These are phyloP conservation scores for Collybia sp. DNA, from an alignment of 768 basidiomycete genomes.

Conservation along the genomic window DNA sequence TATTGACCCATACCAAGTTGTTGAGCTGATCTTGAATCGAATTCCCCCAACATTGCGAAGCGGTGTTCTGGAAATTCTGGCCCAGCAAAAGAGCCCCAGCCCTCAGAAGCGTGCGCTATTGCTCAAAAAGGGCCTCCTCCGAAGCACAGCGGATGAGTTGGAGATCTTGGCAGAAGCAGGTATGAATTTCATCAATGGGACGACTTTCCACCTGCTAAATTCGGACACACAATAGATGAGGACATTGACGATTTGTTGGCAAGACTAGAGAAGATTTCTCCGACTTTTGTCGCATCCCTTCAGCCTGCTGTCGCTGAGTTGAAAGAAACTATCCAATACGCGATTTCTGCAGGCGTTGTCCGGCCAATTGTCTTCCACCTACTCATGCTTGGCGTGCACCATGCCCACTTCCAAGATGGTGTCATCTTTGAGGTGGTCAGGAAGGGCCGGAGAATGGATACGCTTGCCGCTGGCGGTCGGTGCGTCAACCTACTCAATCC, in stretches of 20 bases:
- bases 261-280: conserved; percentile 58
- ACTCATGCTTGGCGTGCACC: conserved; percentile 66
- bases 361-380: conserved; percentile 67
- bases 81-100: conserved; percentile 56
- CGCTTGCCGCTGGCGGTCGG: conserved; percentile 83
- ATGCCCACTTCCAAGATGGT: conserved; percentile 65
- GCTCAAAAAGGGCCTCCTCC: conserved; percentile 63
- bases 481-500: conserved; percentile 21
- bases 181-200: conserved; percentile 20
- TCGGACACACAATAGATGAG: conserved; percentile 41
- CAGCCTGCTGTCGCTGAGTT: conserved; percentile 55
- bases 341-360: conserved; percentile 55
- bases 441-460: conserved; percentile 59
- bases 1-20: conserved; percentile 40
- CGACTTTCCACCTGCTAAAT: background rate
- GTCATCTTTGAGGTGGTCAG: conserved; percentile 72
- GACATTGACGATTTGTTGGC: conserved; percentile 54
- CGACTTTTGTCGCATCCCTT: conserved; percentile 43
- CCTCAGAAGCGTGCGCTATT: conserved; percentile 68
- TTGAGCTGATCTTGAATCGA: conserved; percentile 57
- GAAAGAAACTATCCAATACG: conserved; percentile 55
- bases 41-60: conserved; percentile 53
- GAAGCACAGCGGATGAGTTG: conserved; percentile 68
- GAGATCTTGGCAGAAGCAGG: conserved; percentile 65
- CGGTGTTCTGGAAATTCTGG: conserved; percentile 61